A percentile compares a stretch with the other conserved stretches of the same genome.
phyloP scores from a whole-genome alignment of 768 basidiomycete genomes.

The Phlebiopsis flavidoalba region DNA sequence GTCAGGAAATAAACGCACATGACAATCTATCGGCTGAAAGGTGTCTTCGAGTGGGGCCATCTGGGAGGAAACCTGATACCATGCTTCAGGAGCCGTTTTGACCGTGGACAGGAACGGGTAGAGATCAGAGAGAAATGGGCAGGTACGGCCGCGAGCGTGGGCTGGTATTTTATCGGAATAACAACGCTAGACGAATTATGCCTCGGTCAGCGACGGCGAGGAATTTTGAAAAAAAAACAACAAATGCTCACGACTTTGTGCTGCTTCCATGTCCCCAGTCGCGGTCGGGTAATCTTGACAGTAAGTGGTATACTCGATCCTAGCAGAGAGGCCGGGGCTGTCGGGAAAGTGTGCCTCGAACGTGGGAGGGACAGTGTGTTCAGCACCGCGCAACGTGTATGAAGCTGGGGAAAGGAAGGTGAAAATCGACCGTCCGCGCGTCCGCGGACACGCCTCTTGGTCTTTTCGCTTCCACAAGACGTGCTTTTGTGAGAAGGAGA shows the following conservation, averaged over 20 bases:
- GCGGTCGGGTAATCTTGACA: conserved; percentile 34
- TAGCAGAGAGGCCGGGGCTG: conserved; percentile 34
- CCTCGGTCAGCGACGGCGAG: conserved; percentile 1
- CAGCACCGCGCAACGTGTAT: conserved; percentile 33
- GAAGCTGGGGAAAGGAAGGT: conserved; percentile 38
- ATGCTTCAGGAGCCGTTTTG: conserved; percentile 63
- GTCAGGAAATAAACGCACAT: conserved; percentile 35
- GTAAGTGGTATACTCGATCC: conserved; percentile 42
- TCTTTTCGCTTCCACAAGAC: conserved; percentile 15
- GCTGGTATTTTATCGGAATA: conserved; percentile 47
- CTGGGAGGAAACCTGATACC: conserved; percentile 45
- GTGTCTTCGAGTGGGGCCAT: conserved; percentile 33
- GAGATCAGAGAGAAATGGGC: conserved; percentile 40
- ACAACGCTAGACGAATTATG: conserved; percentile 28
- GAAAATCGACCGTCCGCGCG: conserved; percentile 32
- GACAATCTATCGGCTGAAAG: conserved; percentile 39
- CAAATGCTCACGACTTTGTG: conserved; percentile 35
- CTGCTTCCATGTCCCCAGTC: conserved; percentile 40
- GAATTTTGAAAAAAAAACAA: too few relatives aligned
- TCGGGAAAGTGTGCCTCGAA: conserved; percentile 30
- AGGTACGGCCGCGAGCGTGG: conserved; percentile 50
- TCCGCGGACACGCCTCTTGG: conserved; percentile 25
- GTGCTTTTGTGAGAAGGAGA: conserved; percentile 10
- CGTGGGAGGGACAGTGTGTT: conserved; percentile 43
- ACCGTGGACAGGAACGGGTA: conserved; percentile 51